A percentile compares a stretch with the other conserved stretches of the same genome.
phyloP scores from a whole-genome alignment of 768 basidiomycete species.

The Kwoniella heveanensis region DNA sequence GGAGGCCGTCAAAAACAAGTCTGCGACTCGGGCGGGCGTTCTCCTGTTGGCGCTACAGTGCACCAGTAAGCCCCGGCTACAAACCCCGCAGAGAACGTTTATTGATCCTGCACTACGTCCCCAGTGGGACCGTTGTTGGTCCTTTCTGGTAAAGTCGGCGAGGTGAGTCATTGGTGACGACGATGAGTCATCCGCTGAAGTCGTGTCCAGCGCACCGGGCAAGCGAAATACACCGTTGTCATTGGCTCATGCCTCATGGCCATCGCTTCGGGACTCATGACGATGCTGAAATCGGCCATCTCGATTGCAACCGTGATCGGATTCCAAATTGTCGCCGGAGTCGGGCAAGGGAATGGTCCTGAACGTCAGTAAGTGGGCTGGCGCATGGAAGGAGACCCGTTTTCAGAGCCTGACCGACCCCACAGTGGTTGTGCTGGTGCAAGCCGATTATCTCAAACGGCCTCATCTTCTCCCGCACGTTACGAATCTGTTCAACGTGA shows the following conservation, averaged over 20 bases:
- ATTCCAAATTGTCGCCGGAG: slow-evolving; percentile 35
- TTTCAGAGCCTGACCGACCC: too few species aligned
- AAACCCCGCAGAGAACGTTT: neutral
- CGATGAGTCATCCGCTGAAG: too few species aligned
- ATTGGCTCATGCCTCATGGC: slow-evolving; percentile 23
- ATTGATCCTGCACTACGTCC: too few species aligned
- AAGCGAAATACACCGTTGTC: slow-evolving; percentile 30
- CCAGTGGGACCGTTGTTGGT: too few species aligned
- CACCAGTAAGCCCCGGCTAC: slow-evolving; percentile 18
- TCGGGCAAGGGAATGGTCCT: slow-evolving; percentile 35
- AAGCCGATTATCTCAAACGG: slow-evolving; percentile 20
- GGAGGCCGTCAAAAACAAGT: slow-evolving; percentile 36
- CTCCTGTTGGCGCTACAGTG: slow-evolving; percentile 29
- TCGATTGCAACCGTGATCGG: slow-evolving; percentile 26
- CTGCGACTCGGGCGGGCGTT: slow-evolving; percentile 27
- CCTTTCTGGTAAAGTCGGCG: too few species aligned
- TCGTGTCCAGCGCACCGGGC: slow-evolving; percentile 35
- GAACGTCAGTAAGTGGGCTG: too few species aligned
- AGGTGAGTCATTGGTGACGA: too few species aligned
- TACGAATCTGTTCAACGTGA: slow-evolving; percentile 16
- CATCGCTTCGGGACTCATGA: slow-evolving; percentile 33
- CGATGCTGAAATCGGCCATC: slow-evolving; percentile 24
- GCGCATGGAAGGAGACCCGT: too few species aligned
- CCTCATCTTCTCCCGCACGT: slow-evolving; percentile 28
- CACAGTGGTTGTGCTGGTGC: too few species aligned